Percentiles rank a stretch among this genome's conserved stretches.
phyloP scores from a whole-genome alignment of 768 basidiomycete species.

The Phanerodontia chrysosporium region DNA sequence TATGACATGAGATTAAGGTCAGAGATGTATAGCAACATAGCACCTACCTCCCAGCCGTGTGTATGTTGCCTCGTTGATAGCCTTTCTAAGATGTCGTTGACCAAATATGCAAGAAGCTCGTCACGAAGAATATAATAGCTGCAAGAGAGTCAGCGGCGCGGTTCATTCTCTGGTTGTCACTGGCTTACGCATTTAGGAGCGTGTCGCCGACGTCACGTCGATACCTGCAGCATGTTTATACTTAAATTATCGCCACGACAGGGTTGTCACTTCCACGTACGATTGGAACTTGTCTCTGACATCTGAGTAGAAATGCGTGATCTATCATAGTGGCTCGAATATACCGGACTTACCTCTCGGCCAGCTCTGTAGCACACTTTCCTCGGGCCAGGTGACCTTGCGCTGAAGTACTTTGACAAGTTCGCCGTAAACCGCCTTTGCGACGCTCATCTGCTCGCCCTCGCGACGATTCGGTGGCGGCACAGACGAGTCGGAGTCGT shows the following conservation, averaged over 20 bases:
- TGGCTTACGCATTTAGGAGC: constrained; percentile 76
- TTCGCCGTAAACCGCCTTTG: constrained; percentile 76
- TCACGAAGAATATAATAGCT: constrained; percentile 86
- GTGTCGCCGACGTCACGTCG: constrained; percentile 85
- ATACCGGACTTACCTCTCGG: constrained; percentile 51
- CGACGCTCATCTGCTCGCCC: constrained; percentile 45
- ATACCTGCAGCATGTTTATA: constrained; percentile 44
- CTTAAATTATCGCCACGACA: neutral
- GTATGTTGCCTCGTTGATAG: constrained; percentile 40
- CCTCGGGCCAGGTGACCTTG: constrained; percentile 73
- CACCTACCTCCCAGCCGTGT: constrained; percentile 71
- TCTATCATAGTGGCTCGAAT: neutral
- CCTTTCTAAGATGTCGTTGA: constrained; percentile 56
- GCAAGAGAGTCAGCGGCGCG: constrained; percentile 9
- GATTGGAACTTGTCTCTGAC: constrained; percentile 67
- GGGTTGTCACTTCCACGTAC: constrained; percentile 37
- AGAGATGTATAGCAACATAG: too few species aligned
- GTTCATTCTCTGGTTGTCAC: too few species aligned
- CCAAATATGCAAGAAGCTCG: constrained; percentile 71
- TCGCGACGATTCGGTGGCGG: constrained; percentile 17
- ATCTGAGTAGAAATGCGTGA: neutral
- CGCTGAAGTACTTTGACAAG: constrained; percentile 64
- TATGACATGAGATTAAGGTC: too few species aligned
- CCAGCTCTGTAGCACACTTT: constrained; percentile 46
- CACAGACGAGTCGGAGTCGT: constrained; percentile 25